Evolutionary conservation across 345 rosid species (phyloP).

Genomic region (Populus pruinosa): DNA sequence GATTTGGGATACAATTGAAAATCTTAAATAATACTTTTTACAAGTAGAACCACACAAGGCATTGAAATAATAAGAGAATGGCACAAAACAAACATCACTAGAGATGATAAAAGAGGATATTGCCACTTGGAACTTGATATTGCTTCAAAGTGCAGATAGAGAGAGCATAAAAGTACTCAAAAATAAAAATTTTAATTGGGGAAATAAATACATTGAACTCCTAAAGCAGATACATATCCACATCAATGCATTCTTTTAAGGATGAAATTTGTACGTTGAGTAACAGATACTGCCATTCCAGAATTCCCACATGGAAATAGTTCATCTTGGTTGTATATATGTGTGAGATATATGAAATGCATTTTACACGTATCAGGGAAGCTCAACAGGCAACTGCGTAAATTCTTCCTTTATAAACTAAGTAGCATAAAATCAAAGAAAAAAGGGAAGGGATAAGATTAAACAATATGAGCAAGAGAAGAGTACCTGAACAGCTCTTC

Average conservation of each 20-base stretch:
- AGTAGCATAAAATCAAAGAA: constrained; percentile 2
- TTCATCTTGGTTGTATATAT: neutral
- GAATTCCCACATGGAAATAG: neutral
- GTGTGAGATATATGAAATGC: neutral
- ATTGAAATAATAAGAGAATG: too few species aligned
- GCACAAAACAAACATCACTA: too few species aligned
- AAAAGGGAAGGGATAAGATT: neutral
- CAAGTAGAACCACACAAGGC: too few species aligned
- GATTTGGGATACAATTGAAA: too few species aligned
- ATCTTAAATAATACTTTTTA: too few species aligned
- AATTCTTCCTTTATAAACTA: neutral
- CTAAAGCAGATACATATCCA: neutral
- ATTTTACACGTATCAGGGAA: neutral
- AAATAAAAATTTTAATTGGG: too few species aligned
- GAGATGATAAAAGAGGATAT: too few species aligned
- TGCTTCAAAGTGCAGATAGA: too few species aligned
- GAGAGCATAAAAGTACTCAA: too few species aligned
- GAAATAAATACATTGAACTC: neutral
- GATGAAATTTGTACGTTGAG: too few species aligned
- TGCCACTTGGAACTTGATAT: too few species aligned
- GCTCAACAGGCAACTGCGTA: neutral
- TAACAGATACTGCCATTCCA: neutral
- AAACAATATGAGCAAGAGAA: neutral
- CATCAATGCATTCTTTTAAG: neutral
- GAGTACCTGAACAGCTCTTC: constrained; percentile 88